Evolutionary conservation across 805 yeast genomes (phyloP).

Genomic region (Yamadazyma philogaea): DNA sequence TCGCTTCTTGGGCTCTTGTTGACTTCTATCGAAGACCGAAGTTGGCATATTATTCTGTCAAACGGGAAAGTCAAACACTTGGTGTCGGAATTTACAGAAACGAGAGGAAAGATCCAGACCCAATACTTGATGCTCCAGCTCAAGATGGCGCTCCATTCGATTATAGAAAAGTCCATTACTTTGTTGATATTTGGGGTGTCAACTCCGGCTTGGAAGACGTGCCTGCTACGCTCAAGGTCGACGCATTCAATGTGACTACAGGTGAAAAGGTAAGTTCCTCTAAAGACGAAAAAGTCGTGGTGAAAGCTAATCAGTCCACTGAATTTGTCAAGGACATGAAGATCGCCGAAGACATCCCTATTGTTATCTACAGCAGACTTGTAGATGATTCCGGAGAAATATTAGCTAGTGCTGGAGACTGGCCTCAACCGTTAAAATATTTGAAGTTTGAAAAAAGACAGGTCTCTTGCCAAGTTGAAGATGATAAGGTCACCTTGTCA

Average conservation of each 20-base stretch:
- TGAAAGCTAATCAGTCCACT: slow-evolving; percentile 29
- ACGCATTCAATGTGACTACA: slow-evolving; percentile 26
- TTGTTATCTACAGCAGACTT: slow-evolving; percentile 18
- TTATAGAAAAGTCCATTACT: slow-evolving; percentile 21
- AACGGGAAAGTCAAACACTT: slow-evolving; percentile 37
- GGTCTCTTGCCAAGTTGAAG: slow-evolving; percentile 20
- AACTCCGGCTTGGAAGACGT: slow-evolving; percentile 24
- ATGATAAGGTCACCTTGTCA: slow-evolving; percentile 25
- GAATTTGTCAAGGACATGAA: slow-evolving; percentile 21
- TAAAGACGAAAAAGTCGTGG: slow-evolving; percentile 12
- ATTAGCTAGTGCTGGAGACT: slow-evolving; percentile 37
- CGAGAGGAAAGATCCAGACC: slow-evolving; percentile 9
- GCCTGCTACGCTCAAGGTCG: slow-evolving; percentile 23
- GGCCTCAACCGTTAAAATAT: slow-evolving; percentile 52
- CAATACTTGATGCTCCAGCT: slow-evolving; percentile 3
- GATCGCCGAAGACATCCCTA: slow-evolving; percentile 14
- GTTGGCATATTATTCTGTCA: slow-evolving; percentile 45
- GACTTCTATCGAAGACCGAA: slow-evolving; percentile 44
- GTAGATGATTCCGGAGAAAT: slow-evolving; percentile 15
- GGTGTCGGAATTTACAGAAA: slow-evolving; percentile 34
- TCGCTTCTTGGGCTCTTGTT: slow-evolving; percentile 47
- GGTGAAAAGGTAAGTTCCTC: slow-evolving; percentile 24
- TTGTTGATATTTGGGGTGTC: slow-evolving; percentile 42
- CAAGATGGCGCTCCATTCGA: slow-evolving; percentile 22
- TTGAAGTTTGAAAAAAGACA: slow-evolving; percentile 28